Conservation (phyloP, 1,284 basidiomycete species). For the Trichosporon coremiiforme region DNA sequence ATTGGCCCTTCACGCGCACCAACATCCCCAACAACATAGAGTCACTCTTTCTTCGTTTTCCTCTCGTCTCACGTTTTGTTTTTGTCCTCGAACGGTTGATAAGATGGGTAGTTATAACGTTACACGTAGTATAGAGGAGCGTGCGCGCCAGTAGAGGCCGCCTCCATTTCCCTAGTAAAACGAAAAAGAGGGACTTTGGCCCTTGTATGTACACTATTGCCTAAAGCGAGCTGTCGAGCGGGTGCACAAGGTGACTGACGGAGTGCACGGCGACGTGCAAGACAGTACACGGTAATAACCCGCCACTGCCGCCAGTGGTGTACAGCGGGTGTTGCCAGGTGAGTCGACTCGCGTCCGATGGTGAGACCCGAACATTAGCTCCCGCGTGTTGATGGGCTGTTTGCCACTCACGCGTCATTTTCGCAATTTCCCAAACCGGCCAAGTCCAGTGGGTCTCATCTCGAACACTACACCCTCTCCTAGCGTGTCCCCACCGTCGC, state of each 20-base stretch:
- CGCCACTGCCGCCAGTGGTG: no score
- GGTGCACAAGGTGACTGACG: no score
- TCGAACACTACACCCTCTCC: background rate
- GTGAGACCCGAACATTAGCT: background rate
- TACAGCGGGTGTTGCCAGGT: background rate
- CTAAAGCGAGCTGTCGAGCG: background rate
- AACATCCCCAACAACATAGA: conserved; percentile 2
- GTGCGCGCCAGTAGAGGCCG: background rate
- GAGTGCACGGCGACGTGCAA: no score
- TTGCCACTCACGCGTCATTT: conserved; percentile 18
- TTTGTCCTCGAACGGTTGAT: background rate
- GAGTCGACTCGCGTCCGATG: conserved; percentile 1
- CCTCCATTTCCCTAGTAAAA: conserved; percentile 12
- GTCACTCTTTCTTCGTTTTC: conserved; percentile 18
- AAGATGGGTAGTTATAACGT: conserved; percentile 12
- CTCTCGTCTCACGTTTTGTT: background rate
- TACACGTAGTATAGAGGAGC: conserved; percentile 18
- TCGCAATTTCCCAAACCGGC: conserved; percentile 12
- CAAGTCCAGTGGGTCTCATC: background rate
- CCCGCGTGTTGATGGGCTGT: background rate
- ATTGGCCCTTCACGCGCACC: conserved; percentile 6
- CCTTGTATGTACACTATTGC: conserved; percentile 18
- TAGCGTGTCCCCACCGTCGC: background rate
- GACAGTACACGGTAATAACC: background rate
- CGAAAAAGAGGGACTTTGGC: conserved; percentile 18